phyloP scores from a whole-genome alignment of 495 filamentous ascomycete genomes.

The Penicillium longicatenatum region DNA sequence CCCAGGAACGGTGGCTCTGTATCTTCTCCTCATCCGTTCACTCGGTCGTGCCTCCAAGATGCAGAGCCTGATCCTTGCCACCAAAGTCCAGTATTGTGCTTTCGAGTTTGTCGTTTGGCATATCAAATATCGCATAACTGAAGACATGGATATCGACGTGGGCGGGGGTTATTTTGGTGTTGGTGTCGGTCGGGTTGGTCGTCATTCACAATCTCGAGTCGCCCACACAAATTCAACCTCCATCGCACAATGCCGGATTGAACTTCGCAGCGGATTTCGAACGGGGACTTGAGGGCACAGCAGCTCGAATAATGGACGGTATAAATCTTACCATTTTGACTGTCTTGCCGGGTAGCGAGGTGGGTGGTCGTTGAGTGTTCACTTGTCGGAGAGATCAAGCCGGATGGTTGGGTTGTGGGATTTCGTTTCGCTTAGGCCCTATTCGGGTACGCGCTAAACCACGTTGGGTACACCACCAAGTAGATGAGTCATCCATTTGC shows the following conservation, averaged over 20 bases:
- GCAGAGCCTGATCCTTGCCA: background rate
- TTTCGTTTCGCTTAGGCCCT: slow-evolving; percentile 55
- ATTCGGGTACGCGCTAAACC: slow-evolving; percentile 41
- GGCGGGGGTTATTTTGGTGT: background rate
- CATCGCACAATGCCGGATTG: slow-evolving; percentile 17
- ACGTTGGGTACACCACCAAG: slow-evolving; percentile 19
- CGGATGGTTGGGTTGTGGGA: slow-evolving; percentile 49
- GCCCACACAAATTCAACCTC: slow-evolving; percentile 23
- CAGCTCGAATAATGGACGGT: slow-evolving; percentile 22
- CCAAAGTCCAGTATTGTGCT: background rate
- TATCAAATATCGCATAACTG: background rate
- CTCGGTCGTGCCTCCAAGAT: background rate
- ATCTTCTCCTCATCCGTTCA: background rate
- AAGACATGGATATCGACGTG: background rate
- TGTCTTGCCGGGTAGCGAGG: slow-evolving; percentile 51
- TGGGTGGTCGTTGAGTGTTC: slow-evolving; percentile 52
- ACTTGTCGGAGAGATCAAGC: slow-evolving; percentile 48
- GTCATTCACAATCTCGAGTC: slow-evolving; percentile 23
- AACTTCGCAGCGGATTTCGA: slow-evolving; percentile 24
- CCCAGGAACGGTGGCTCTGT: background rate
- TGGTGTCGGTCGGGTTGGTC: background rate
- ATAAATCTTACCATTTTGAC: slow-evolving; percentile 60
- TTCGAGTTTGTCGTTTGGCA: background rate
- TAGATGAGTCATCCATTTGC: slow-evolving; percentile 4
- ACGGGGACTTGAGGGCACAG: slow-evolving; percentile 27